phyloP scores from a whole-genome alignment of 768 basidiomycete species.

The Leccinum broughii region DNA sequence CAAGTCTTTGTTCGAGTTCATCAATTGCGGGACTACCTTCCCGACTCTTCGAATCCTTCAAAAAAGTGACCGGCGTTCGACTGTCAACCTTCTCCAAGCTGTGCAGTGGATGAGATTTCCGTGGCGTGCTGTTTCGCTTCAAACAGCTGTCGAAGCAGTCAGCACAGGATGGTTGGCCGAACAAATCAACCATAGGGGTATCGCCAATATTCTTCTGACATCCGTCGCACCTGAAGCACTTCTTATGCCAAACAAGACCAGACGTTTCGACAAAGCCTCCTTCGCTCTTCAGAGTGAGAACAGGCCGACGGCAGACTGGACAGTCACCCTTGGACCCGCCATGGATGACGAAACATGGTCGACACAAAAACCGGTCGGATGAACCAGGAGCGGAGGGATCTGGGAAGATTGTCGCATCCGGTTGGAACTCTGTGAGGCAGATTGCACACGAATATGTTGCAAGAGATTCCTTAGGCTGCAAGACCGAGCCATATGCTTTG shows the following conservation, averaged over 20 bases:
- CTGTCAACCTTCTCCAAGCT: conserved; percentile 27
- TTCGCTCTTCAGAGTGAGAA: conserved; percentile 73
- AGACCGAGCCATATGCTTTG: conserved; percentile 82
- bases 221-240: conserved; percentile 73
- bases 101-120: conserved; percentile 40
- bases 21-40: conserved; percentile 64
- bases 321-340: conserved; percentile 82
- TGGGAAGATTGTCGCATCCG: conserved; percentile 86
- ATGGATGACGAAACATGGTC: conserved; percentile 65
- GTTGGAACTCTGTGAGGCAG: conserved; percentile 66
- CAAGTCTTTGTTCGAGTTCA: conserved; percentile 61
- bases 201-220: conserved; percentile 75
- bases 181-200: conserved; percentile 78
- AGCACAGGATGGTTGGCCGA: conserved; percentile 75
- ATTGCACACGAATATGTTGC: conserved; percentile 65
- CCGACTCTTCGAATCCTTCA: conserved; percentile 41
- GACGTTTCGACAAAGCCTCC: conserved; percentile 75
- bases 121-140: conserved; percentile 47
- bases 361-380: conserved; percentile 66
- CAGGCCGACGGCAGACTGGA: conserved; percentile 63
- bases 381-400: conserved; percentile 44
- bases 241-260: conserved; percentile 77
- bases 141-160: conserved; percentile 82
- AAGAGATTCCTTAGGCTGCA: conserved; percentile 78
- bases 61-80: conserved; percentile 48